Evolutionary conservation across 495 filamentous ascomycete species (phyloP).

Genomic region (Apodospora peruviana): DNA sequence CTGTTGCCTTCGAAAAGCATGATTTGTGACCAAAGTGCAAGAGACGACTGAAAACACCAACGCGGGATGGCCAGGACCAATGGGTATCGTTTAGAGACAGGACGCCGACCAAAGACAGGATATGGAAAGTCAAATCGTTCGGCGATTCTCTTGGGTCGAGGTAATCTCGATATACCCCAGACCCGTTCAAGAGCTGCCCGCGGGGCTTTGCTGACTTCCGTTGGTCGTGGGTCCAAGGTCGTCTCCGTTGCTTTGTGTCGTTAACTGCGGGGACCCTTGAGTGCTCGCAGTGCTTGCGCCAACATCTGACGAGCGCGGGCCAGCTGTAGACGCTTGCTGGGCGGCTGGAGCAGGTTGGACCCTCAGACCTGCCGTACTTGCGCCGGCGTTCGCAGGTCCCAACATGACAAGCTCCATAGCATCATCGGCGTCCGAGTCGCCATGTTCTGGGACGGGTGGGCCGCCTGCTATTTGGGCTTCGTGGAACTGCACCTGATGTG

Average conservation of each 20-base stretch:
- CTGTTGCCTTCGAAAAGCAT: no score
- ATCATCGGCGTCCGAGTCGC: background rate
- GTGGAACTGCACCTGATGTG: slow-evolving; percentile 1
- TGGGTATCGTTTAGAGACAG: no score
- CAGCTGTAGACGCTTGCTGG: background rate
- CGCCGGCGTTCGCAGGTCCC: background rate
- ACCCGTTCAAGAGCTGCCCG: no score
- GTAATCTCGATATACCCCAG: no score
- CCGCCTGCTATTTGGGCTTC: background rate
- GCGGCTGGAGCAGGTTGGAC: background rate
- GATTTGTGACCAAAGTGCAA: no score
- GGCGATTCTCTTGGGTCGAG: no score
- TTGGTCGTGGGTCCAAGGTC: no score
- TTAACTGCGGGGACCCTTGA: background rate
- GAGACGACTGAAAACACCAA: no score
- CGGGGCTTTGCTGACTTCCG: no score
- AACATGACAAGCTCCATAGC: background rate
- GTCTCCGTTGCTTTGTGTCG: background rate
- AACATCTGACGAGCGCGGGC: background rate
- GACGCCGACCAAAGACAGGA: no score
- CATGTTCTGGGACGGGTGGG: background rate
- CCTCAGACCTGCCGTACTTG: slow-evolving; percentile 1
- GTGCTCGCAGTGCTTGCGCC: background rate
- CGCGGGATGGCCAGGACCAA: no score
- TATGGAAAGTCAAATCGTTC: no score